These are phyloP conservation scores for Mucor circinelloides DNA, from an alignment of 371 early-diverging fungal genomes.

Conservation along the genomic window DNA sequence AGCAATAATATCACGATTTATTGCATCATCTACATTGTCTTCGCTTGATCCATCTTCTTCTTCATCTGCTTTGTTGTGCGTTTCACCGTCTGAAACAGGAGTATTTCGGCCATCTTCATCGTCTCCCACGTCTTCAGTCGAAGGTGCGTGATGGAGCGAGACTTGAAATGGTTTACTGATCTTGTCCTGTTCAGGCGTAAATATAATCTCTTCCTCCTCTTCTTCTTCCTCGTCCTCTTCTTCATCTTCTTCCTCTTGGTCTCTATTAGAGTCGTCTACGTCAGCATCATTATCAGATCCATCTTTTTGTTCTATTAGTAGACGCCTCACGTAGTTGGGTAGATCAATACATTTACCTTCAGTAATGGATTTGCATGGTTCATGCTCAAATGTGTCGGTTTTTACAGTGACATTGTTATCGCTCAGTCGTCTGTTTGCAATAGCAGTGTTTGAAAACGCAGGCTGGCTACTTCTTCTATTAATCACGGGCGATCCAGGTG, in stretches of 20 bases:
- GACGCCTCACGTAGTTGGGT: background rate
- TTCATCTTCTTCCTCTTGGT: constrained; percentile 16
- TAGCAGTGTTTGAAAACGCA: background rate
- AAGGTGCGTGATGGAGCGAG: constrained; percentile 19
- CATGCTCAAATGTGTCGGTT: background rate
- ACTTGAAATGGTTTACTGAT: constrained; percentile 38
- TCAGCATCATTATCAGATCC: constrained; percentile 12
- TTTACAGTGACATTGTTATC: background rate
- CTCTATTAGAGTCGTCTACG: background rate
- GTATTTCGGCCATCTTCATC: constrained; percentile 32
- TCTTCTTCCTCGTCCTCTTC: constrained; percentile 37
- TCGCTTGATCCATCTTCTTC: constrained; percentile 45
- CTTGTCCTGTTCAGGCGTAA: constrained; percentile 38
- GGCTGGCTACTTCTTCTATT: constrained; percentile 11
- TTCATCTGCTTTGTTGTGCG: constrained; percentile 10
- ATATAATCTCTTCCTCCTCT: constrained; percentile 48
- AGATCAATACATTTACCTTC: constrained; percentile 8
- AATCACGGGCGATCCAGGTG: background rate
- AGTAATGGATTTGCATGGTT: background rate
- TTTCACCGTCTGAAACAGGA: constrained; percentile 35
- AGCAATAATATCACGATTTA: constrained; percentile 34
- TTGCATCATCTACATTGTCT: constrained; percentile 45
- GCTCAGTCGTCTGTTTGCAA: background rate
- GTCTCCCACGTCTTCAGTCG: constrained; percentile 11
- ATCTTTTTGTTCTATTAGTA: background rate